Evolutionary conservation across 2,329 filamentous ascomycete species (phyloP).

Genomic region (Alternaria metachromatica): DNA sequence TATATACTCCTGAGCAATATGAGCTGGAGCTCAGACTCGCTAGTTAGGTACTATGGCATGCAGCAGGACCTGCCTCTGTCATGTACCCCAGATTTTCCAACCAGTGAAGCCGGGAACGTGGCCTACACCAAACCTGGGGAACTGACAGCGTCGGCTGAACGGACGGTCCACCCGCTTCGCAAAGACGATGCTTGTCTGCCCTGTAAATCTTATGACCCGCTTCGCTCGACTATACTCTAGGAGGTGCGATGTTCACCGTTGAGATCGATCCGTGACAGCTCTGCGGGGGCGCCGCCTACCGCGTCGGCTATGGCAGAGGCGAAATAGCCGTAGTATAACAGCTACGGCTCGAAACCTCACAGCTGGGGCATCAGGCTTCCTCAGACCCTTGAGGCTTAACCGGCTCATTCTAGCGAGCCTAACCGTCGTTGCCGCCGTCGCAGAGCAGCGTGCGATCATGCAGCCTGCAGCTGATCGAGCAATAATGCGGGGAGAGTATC

Average conservation of each 20-base stretch:
- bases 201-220: conserved; percentile 14
- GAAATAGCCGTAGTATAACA: conserved; percentile 13
- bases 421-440: conserved; percentile 14
- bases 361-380: conserved; percentile 11
- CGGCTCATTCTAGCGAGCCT: conserved; percentile 9
- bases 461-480: conserved; percentile 17
- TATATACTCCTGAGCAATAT: neutral
- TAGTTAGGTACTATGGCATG: conserved; percentile 5
- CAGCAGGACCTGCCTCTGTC: neutral
- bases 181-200: conserved; percentile 7
- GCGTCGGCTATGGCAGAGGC: conserved; percentile 16
- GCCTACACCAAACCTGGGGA: conserved; percentile 7
- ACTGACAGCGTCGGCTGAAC: conserved; percentile 18
- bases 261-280: conserved; percentile 14
- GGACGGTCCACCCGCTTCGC: conserved; percentile 12
- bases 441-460: conserved; percentile 26
- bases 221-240: conserved; percentile 9
- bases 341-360: conserved; percentile 17
- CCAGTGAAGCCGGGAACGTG: conserved; percentile 17
- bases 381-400: conserved; percentile 10
- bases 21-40: conserved; percentile 5
- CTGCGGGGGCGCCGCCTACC: conserved; percentile 11
- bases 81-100: conserved; percentile 16
- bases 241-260: conserved; percentile 9
- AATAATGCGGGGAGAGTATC: conserved; percentile 17